These are phyloP conservation scores for Achlya hypogyna DNA, from an alignment of 352 stramenopile species.

Conservation along the genomic window DNA sequence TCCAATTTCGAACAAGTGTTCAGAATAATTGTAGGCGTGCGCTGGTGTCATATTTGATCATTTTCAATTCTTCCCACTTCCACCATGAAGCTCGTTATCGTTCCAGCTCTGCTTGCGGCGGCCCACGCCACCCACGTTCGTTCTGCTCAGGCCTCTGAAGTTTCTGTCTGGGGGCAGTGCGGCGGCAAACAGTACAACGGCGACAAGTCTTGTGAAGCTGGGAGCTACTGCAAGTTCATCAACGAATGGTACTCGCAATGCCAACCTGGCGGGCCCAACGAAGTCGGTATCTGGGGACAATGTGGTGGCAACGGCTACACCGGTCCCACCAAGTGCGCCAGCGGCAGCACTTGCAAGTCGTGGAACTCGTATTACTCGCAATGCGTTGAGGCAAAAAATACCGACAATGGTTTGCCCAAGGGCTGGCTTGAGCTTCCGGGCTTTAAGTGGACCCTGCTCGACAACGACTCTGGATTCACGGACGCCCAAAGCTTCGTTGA, in stretches of 20 bases:
- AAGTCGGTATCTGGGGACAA: neutral
- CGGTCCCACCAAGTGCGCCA: neutral
- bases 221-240: neutral
- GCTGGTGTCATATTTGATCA: too few relatives aligned
- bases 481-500: neutral
- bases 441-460: neutral
- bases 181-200: constrained; percentile 10
- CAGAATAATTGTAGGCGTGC: too few relatives aligned
- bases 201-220: neutral
- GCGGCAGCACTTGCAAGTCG: neutral
- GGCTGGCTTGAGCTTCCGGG: neutral
- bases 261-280: neutral
- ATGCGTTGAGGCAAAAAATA: neutral
- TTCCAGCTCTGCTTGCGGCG: neutral
- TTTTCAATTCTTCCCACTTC: neutral
- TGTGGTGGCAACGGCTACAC: constrained; percentile 13
- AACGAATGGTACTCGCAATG: constrained; percentile 18
- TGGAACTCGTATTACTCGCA: constrained; percentile 12
- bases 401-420: neutral
- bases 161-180: neutral
- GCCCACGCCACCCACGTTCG: neutral
- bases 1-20: too few relatives aligned
- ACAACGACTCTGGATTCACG: neutral
- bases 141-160: neutral
- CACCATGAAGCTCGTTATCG: neutral